Evolutionary conservation across 2,329 filamentous ascomycete genomes (phyloP).

Genomic region (Knufia fluminis): DNA sequence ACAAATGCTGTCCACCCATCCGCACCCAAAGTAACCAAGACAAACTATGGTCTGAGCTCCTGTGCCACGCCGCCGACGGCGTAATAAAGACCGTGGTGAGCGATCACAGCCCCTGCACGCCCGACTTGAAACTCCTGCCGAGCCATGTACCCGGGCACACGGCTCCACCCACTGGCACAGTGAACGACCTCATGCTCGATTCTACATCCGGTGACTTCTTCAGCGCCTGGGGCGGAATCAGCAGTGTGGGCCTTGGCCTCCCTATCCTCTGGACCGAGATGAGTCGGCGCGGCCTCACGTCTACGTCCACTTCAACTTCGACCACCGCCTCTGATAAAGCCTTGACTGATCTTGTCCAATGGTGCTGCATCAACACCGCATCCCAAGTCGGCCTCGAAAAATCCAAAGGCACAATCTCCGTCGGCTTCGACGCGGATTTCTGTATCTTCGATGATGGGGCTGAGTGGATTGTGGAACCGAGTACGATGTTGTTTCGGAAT

Average conservation of each 20-base stretch:
- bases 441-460: slow-evolving; percentile 85
- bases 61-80: slow-evolving; percentile 51
- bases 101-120: slow-evolving; percentile 93
- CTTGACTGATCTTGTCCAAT: slow-evolving; percentile 69
- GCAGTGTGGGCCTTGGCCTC: slow-evolving; percentile 82
- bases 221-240: slow-evolving; percentile 91
- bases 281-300: slow-evolving; percentile 48
- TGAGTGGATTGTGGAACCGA: slow-evolving; percentile 62
- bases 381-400: slow-evolving; percentile 75
- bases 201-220: slow-evolving; percentile 71
- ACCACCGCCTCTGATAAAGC: slow-evolving; percentile 33
- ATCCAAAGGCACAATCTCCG: slow-evolving; percentile 69
- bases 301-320: slow-evolving; percentile 23
- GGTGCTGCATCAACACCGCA: slow-evolving; percentile 81
- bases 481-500: slow-evolving; percentile 90
- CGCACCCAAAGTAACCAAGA: slow-evolving; percentile 73
- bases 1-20: slow-evolving; percentile 94
- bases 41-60: slow-evolving; percentile 74
- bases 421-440: slow-evolving; percentile 80
- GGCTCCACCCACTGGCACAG: slow-evolving; percentile 26
- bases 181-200: slow-evolving; percentile 27
- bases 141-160: slow-evolving; percentile 49
- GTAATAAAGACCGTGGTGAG: slow-evolving; percentile 88
- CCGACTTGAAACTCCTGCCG: slow-evolving; percentile 82
- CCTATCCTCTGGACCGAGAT: slow-evolving; percentile 81